Base-by-base conservation (phyloP, 805 yeast species). In the Barnettozyma wickerhamii region DNA sequence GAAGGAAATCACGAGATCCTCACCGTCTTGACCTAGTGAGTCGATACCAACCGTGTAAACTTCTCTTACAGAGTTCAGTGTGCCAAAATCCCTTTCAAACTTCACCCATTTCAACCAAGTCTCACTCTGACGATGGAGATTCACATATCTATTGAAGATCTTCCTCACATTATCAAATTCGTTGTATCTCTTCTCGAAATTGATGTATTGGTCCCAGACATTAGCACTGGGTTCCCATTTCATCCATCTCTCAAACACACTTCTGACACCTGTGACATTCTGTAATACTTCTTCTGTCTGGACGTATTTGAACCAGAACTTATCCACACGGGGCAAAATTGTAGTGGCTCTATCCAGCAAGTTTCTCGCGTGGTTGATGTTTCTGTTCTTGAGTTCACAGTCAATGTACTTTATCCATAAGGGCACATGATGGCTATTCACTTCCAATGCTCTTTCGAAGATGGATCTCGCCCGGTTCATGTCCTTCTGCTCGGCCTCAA, bases 331-430 rank as follows among this genome's bases (percentile, higher is more conserved):
- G 0, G 98, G 98, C 19, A 90, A 64, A 0, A 77, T 60, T 2
- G 79, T 72, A 0, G 84, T 79, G 0, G 88, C 95, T 32, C 97
- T 66, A 38, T 88, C 89, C 23, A 91, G 65, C 20, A 93, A 52
- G 56, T 91, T 90, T 50, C 96, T 66, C 0, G 97, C 97, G 63
- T 90, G 97, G 53, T 87, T 88, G 40, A 88, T 71, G 51, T 83
- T 87, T 46, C 78, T 75, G 29, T 73, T 69, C 46, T 80, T 75
- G 33, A 90, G 64, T 63, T 93, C 98, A 29, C 79, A 59, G 53
- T 87, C 89, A 10, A 86, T 75, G 60, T 93, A 91, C 17, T 86
- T 72, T 4, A 81, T 69, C 98, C 99, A 91, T 37, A 91, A 60
- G 5, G 95, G 89, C 2, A 90, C 79, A 56, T 82, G 79, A 21